These are phyloP conservation scores for Hypoxylon sp. DNA, from an alignment of 2,329 filamentous ascomycete species.

Conservation along the genomic window DNA sequence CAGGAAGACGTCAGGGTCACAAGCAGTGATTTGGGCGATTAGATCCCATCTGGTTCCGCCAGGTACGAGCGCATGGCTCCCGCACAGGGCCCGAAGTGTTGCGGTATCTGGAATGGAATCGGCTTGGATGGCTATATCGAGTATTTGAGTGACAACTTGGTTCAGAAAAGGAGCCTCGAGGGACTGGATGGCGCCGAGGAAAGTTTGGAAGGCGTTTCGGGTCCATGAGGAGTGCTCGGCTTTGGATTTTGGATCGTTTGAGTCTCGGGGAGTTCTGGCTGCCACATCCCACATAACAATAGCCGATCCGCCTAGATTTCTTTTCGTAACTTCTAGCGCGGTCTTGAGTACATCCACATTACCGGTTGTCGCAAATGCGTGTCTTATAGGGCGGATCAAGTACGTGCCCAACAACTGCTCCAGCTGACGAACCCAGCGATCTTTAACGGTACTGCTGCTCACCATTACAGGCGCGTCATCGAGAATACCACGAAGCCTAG, in stretches of 20 bases:
- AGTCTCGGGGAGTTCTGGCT: slow-evolving; percentile 40
- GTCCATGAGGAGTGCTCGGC: slow-evolving; percentile 42
- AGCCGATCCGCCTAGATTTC: slow-evolving; percentile 48
- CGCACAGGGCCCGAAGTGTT: slow-evolving; percentile 45
- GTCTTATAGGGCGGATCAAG: slow-evolving; percentile 60
- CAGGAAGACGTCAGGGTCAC: slow-evolving; percentile 56
- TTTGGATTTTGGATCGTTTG: slow-evolving; percentile 43
- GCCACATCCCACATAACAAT: slow-evolving; percentile 53
- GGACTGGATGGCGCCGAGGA: slow-evolving; percentile 36
- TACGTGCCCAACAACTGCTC: slow-evolving; percentile 59
- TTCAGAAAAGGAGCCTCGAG: slow-evolving; percentile 33
- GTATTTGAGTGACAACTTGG: slow-evolving; percentile 42
- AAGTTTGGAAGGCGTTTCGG: slow-evolving; percentile 37
- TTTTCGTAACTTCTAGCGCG: slow-evolving; percentile 51
- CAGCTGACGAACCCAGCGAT: slow-evolving; percentile 56
- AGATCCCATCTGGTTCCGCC: slow-evolving; percentile 50
- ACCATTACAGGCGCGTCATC: slow-evolving; percentile 23
- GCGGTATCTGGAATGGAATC: slow-evolving; percentile 46
- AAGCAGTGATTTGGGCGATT: slow-evolving; percentile 52
- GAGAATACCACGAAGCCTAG: slow-evolving; percentile 49
- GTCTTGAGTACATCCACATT: slow-evolving; percentile 52
- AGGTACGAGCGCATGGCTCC: slow-evolving; percentile 39
- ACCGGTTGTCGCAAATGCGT: slow-evolving; percentile 54
- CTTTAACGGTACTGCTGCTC: slow-evolving; percentile 39
- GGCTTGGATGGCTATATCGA: slow-evolving; percentile 47